Base-by-base conservation (phyloP, 2,329 filamentous ascomycete genomes). In the Aspergillus neoniger region DNA sequence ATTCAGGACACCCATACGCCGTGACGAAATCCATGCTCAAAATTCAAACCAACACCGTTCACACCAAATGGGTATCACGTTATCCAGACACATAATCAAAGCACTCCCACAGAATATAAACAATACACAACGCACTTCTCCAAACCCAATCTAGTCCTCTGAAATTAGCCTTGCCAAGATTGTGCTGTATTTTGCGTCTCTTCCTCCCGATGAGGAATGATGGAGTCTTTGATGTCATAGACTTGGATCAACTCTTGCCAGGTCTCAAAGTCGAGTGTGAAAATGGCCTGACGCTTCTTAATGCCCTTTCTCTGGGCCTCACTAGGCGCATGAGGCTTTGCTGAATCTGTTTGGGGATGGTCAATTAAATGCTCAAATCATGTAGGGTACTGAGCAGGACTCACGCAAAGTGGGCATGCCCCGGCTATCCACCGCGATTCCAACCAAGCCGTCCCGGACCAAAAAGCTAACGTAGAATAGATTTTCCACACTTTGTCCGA, bases 381-480 rank as follows among this genome's bases (percentile, higher is more conserved):
- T 14, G 28, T 44, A 47, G 15, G 48, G 28, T 6, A 17, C 21
- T 36, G 41, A 30, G 30, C 8, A 48, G 14, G 14, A 83, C 90
- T 81, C 82, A 96, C 92, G 82, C 52, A 98, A 76, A 21, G 91
- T 87, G n/a, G 93, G 93, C 44, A 96, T 79, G 1, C 85, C 88
- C 62, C 89, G 79, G 12, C 87, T 83, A 70, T 97, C 93, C 58
- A 87, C 84, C 3, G 85, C 82, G n/a, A 99, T 83, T 36, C 86
- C 86, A 5, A 92, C 85, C 61, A 85, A 86, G 10, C 92, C 92
- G 76, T 99, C 95, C 60, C 91, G 87, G 61, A 98, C 92, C 62
- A 99, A 79, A 72, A 99, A 99, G 73, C 91, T 96, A 67, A 96
- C 86, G 74, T 98, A 98, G 76, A 99, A 99, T 69, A 99, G 82